Conservation (phyloP, 495 filamentous ascomycete species). For the Massariosphaeria phaeospora region DNA sequence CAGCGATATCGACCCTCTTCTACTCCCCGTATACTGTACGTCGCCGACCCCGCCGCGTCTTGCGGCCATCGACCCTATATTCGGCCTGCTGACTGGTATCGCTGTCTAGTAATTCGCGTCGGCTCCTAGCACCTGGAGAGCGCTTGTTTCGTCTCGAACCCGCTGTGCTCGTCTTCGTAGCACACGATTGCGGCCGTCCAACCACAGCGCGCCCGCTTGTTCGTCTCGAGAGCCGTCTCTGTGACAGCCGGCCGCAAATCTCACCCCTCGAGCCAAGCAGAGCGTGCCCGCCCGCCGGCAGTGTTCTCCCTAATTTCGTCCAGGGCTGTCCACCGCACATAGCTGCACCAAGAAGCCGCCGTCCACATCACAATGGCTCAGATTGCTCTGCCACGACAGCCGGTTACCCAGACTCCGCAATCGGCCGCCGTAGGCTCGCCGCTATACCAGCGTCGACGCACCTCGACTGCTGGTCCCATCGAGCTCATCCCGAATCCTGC, state of each 20-base stretch:
- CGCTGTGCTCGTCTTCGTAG: conserved; percentile 23
- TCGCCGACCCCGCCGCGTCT: neutral
- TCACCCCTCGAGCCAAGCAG: conserved; percentile 10
- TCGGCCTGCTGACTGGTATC: conserved; percentile 24
- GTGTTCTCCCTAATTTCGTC: conserved; percentile 31
- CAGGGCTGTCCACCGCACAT: conserved; percentile 7
- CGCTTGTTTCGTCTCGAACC: conserved; percentile 33
- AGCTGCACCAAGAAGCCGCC: conserved; percentile 14
- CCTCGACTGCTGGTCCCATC: conserved; percentile 24
- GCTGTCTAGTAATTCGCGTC: conserved; percentile 27
- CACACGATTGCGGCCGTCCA: conserved; percentile 19
- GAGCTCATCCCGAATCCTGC: conserved; percentile 38
- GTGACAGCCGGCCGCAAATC: conserved; percentile 14
- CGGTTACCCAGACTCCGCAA: conserved; percentile 28
- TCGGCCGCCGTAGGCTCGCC: conserved; percentile 28
- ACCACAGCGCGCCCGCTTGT: conserved; percentile 12
- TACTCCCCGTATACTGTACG: conserved; percentile 12
- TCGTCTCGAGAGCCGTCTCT: conserved; percentile 18
- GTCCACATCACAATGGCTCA: conserved; percentile 33
- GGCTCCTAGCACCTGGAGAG: conserved; percentile 26
- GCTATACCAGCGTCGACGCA: conserved; percentile 28
- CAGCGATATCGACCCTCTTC: neutral
- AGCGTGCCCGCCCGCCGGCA: conserved; percentile 12
- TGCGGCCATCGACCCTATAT: neutral
- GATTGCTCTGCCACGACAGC: conserved; percentile 33